Conservation (phyloP, 2,329 filamentous ascomycete genomes). For the Grosmannia penicillata region DNA sequence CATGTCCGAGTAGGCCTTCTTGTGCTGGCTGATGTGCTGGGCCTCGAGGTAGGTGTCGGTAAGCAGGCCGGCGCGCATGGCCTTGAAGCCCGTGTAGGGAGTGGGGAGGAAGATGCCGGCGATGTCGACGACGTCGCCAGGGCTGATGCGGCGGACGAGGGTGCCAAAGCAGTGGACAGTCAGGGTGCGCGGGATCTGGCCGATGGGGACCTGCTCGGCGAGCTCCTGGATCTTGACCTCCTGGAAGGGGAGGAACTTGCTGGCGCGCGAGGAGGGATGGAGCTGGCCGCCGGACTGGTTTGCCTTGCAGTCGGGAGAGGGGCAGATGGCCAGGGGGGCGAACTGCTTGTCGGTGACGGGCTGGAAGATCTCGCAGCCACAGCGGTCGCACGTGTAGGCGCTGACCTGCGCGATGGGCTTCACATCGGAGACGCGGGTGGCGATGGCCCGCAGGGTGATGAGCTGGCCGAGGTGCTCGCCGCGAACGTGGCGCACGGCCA, state of each 20-base stretch:
- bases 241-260: constrained; percentile 94
- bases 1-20: constrained; percentile 94
- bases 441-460: constrained; percentile 88
- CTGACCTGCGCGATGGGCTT: constrained; percentile 97
- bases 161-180: constrained; percentile 83
- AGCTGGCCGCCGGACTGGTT: constrained; percentile 92
- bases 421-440: constrained; percentile 90
- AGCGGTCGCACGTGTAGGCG: constrained; percentile 93
- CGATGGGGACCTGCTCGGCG: constrained; percentile 97
- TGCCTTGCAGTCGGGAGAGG: constrained; percentile 74
- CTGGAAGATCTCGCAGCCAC: constrained; percentile 95
- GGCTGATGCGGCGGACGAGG: constrained; percentile 74
- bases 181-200: constrained; percentile 85
- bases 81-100: constrained; percentile 97
- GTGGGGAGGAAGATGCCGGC: constrained; percentile 93
- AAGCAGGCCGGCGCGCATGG: constrained; percentile 86
- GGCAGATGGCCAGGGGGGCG: constrained; percentile 71
- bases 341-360: constrained; percentile 85
- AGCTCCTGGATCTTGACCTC: constrained; percentile 98
- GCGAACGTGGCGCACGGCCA: constrained; percentile 86
- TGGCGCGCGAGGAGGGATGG: constrained; percentile 86
- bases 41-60: constrained; percentile 96
- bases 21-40: constrained; percentile 87
- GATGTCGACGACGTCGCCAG: constrained; percentile 86
- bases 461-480: constrained; percentile 86